phyloP scores from a whole-genome alignment of 139 green algal genomes.

The Monoraphidium neglectum region DNA sequence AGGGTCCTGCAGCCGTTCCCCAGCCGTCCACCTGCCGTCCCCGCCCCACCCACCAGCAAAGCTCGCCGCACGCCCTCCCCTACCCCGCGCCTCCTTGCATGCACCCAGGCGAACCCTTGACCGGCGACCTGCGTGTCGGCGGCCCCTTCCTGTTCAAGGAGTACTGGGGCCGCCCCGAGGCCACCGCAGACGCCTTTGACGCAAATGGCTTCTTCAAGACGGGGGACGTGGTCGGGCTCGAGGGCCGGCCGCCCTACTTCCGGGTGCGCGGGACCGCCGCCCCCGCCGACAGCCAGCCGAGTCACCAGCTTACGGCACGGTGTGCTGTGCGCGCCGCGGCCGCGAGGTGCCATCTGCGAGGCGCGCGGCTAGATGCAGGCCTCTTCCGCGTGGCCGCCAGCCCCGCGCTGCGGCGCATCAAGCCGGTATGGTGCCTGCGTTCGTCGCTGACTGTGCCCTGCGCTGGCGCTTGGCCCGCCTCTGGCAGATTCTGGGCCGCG shows the following conservation, averaged over 20 bases:
- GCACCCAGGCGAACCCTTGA: neutral
- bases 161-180: constrained; percentile 85
- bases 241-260: constrained; percentile 63
- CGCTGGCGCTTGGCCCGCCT: neutral
- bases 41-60: neutral
- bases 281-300: too few species aligned
- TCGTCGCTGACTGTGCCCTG: neutral
- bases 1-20: too few species aligned
- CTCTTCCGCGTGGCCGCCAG: too few species aligned
- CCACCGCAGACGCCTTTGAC: constrained; percentile 82
- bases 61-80: neutral
- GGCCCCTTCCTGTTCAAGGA: constrained; percentile 81
- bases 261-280: constrained; percentile 20
- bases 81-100: neutral
- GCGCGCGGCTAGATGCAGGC: too few species aligned
- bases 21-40: too few species aligned
- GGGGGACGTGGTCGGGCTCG: constrained; percentile 60
- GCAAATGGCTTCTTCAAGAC: constrained; percentile 89
- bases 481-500: constrained; percentile 81
- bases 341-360: neutral
- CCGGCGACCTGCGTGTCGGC: constrained; percentile 74
- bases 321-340: neutral
- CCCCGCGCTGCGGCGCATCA: too few species aligned
- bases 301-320: too few species aligned
- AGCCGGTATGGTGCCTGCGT: too few species aligned